Evolutionary conservation across 2,329 filamentous ascomycete species (phyloP), one percentile per base, ranked within the genome.

Genomic region (Pseudohalonectria lignicola): DNA sequence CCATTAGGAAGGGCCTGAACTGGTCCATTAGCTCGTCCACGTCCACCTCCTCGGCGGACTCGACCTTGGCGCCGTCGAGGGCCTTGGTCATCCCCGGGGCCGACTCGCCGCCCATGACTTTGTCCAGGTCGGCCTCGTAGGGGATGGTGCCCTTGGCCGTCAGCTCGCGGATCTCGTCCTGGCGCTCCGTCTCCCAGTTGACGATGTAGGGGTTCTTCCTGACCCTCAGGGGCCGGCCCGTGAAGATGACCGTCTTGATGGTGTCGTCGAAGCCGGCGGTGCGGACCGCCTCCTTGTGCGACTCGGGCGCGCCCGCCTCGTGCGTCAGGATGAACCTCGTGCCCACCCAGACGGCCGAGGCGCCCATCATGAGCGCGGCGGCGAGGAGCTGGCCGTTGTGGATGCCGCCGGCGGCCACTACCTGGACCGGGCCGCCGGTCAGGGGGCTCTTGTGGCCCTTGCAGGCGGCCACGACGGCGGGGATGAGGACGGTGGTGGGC

Each of bases 211-310:
- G 63, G 69, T 96, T 98, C 57, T 76, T 92, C 59, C 88, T 82
- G 42, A 98, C 92, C 49, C 92, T 86, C 56, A 98, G 72, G 26
- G 92, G 92, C 41, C 92, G 85, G 40, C 92, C 92, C 41, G 92
- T 98, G 75, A 96, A 98, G 67, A 98, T 98, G 61, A 96, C 86
- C 36, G 92, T 98, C 57, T 86, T 84, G 59, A 96, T 69, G 55
- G 94, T 98, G 65, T 98, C 92, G 63, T 96, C 87, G 60, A 92
- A 94, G 50, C 84, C 77, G 37, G 92, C 77, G 31, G 90, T 95
- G 54, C 79, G 77, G 50, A 98, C 92, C 44, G 90, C 86, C 57
- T 98, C 90, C 69, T 96, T 92, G 73, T 98, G 90, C 34, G 84
- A 76, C 62, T 86, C 81, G 49, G 92, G 86, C 10, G 92, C 92